These are phyloP conservation scores for Apostasia shenzhenica DNA, from an alignment of 106 monocot species.

Conservation along the genomic window DNA sequence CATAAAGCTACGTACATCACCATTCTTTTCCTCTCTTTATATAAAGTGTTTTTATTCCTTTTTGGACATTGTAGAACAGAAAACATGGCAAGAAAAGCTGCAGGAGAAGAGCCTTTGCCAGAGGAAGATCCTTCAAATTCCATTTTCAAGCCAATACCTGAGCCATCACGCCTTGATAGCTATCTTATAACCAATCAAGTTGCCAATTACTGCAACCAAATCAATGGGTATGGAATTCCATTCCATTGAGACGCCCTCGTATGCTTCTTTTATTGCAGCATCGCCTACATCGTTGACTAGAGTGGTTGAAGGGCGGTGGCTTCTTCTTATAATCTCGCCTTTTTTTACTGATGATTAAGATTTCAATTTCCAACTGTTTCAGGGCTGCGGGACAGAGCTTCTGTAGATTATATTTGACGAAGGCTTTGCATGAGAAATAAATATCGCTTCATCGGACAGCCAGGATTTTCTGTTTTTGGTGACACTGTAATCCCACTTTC, in stretches of 20 bases:
- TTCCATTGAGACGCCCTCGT: too few species aligned
- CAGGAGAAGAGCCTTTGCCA: constrained; percentile 86
- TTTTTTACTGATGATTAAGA: too few species aligned
- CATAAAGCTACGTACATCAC: too few species aligned
- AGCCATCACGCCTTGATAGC: constrained; percentile 89
- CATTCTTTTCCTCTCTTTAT: not conserved
- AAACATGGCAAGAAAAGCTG: constrained; percentile 77
- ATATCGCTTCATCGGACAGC: too few species aligned
- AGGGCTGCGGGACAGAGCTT: constrained; percentile 68
- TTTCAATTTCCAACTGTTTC: not conserved
- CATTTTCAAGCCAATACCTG: constrained; percentile 84
- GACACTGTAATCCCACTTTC: too few species aligned
- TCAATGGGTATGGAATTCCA: constrained; percentile 55
- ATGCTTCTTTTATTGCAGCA: too few species aligned
- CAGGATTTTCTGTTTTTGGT: too few species aligned
- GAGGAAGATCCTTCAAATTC: constrained; percentile 93
- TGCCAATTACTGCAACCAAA: constrained; percentile 91
- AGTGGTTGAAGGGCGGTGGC: too few species aligned
- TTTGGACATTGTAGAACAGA: constrained; percentile 44
- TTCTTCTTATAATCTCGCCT: too few species aligned
- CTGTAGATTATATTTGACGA: constrained; percentile 62
- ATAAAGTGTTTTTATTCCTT: not conserved
- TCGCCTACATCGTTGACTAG: too few species aligned
- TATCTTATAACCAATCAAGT: constrained; percentile 91
- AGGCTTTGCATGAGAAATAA: constrained; percentile 73